Base-by-base conservation (phyloP, 2,329 filamentous ascomycete species). In the Xylariaceae sp. region DNA sequence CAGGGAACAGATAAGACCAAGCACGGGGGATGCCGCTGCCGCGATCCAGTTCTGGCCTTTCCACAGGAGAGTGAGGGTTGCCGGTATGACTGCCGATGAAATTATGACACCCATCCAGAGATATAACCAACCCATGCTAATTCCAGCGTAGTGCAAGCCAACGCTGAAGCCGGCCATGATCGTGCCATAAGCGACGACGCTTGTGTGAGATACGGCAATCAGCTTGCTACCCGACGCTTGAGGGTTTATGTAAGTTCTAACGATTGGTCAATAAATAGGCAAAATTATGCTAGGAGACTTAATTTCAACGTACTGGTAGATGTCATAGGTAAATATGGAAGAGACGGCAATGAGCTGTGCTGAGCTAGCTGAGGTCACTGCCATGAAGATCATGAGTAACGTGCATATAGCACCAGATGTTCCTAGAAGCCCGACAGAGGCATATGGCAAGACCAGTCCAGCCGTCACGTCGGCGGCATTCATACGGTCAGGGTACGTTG, bases 51-150 rank as follows among this genome's bases (percentile, higher is more conserved):
- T 91, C 71, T 96, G 91, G 1, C 88, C 85, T 48, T 83, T 84
- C 91, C 91, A 96, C 56, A 92, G 79, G 0, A 96, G 81, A 0
- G 91, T 90, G 60, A 96, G 77, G 0, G 90, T 88, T 0, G 91
- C 90, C 0, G 93, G 92, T 12, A 96, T 81, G 2, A 96, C 91
- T 2, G 91, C 92, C 0, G 89, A 85, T 0, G 88, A 91, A 69
- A 96, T 95, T 67, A 96, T 90, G 48, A 92, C 89, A 7, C 92
- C 93, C 92, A 96, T 96, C 69, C 96, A 84, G 1, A 96, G 78
- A 69, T 96, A 96, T 2, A 96, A 79, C 67, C 93, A 96, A 10
- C 91, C 92, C 90, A 96, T 95, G 10, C 85, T 88, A 58, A 96
- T 89, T 19, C 89, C 87, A 1, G 84, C 86, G 60, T 89, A 89